phyloP scores from a whole-genome alignment of 169 alveolate species.

The Ichthyophthirius multifiliis region DNA sequence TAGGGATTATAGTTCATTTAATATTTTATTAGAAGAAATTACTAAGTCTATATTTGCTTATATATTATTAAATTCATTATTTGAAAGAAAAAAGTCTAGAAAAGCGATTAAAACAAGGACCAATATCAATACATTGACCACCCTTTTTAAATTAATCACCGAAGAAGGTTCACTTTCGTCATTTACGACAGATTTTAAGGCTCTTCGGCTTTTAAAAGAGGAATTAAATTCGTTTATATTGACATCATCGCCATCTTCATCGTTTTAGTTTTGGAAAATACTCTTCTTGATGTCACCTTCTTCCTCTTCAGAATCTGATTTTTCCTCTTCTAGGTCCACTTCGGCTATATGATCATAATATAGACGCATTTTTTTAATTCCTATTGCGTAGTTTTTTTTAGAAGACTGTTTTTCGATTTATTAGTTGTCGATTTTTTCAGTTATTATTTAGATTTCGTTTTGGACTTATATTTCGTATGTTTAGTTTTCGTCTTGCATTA shows the following conservation, averaged over 20 bases:
- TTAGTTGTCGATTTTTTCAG: too few relatives aligned
- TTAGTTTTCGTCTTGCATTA: too few relatives aligned
- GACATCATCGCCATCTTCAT: constrained; percentile 27
- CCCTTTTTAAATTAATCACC: constrained; percentile 13
- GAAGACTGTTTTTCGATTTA: neutral
- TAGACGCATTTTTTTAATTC: constrained; percentile 25
- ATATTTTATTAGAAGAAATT: neutral
- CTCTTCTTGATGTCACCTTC: constrained; percentile 17
- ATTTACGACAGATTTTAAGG: constrained; percentile 23
- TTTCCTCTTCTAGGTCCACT: constrained; percentile 25
- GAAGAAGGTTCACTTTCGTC: constrained; percentile 16
- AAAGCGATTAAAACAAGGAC: constrained; percentile 20
- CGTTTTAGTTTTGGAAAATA: constrained; percentile 23
- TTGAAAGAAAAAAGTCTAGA: constrained; percentile 19
- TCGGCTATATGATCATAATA: constrained; percentile 21
- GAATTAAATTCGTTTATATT: constrained; percentile 12
- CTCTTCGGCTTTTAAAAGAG: constrained; percentile 23
- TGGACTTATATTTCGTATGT: too few relatives aligned
- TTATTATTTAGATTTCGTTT: too few relatives aligned
- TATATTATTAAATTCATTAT: constrained; percentile 20
- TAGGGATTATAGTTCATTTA: constrained; percentile 17
- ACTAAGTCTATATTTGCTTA: constrained; percentile 9
- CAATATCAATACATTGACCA: constrained; percentile 17
- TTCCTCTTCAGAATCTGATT: constrained; percentile 30
- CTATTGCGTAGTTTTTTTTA: constrained; percentile 7